A percentile compares a stretch with the other conserved stretches of the same genome.
These are phyloP conservation scores for Tetrapisispora fleetii DNA, from an alignment of 805 yeast genomes.

Conservation along the genomic window DNA sequence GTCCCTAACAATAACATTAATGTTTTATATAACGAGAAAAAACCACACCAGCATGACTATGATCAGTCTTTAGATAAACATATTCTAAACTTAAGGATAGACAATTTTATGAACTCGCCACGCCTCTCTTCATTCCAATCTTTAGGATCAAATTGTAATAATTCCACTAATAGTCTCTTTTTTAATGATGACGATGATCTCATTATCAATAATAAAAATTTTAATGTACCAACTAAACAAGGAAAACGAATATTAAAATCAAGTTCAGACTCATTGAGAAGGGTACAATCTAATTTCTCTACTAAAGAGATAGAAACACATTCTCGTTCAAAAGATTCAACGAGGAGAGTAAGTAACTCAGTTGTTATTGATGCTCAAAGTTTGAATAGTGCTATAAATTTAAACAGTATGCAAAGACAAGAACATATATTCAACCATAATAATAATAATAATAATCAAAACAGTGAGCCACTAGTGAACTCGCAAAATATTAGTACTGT, in stretches of 20 bases:
- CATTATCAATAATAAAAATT: not conserved
- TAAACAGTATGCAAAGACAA: not conserved
- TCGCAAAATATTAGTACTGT: not conserved
- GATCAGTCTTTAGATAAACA: not conserved
- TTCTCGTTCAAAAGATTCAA: not conserved
- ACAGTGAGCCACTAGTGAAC: not conserved
- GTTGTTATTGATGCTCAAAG: not conserved
- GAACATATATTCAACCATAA: not conserved
- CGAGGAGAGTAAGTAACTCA: not conserved
- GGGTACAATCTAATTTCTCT: slow-evolving; percentile 1
- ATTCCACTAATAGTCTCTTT: not conserved
- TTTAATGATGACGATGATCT: not conserved
- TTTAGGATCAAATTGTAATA: not conserved
- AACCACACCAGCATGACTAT: not conserved
- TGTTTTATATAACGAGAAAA: not conserved
- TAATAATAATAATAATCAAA: too few relatives aligned
- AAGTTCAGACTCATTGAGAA: not conserved
- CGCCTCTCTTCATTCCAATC: not conserved
- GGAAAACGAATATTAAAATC: not conserved
- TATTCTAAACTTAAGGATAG: not conserved
- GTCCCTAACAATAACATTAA: not conserved
- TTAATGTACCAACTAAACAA: not conserved
- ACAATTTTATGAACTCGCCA: not conserved
- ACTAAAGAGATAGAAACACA: not conserved
- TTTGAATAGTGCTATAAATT: not conserved